Percentiles rank a stretch among this genome's conserved stretches.
Conservation (phyloP, 2,329 filamentous ascomycete genomes). For the Mycosphaerella arachidis region DNA sequence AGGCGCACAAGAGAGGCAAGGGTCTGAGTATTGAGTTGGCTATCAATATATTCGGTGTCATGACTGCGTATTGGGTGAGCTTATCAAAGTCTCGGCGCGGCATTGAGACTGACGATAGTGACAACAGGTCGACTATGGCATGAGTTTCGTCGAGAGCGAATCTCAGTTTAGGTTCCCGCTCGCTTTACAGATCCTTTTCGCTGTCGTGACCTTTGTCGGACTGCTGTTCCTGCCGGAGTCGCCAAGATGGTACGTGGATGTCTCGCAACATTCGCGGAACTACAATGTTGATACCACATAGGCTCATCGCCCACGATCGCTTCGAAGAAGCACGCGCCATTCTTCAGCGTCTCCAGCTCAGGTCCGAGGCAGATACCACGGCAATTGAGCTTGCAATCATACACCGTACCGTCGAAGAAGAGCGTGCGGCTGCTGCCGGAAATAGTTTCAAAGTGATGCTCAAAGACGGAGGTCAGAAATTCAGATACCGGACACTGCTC, state of each 20-base stretch:
- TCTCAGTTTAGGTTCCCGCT: constrained; percentile 46
- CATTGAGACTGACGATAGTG: constrained; percentile 6
- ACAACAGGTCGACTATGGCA: constrained; percentile 34
- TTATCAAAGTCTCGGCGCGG: constrained; percentile 3
- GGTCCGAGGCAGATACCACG: constrained; percentile 12
- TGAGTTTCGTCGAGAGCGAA: constrained; percentile 29
- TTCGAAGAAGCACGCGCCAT: constrained; percentile 32
- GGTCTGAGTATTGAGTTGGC: constrained; percentile 25
- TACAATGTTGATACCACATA: too few species aligned
- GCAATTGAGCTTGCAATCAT: constrained; percentile 35
- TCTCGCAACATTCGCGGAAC: too few species aligned
- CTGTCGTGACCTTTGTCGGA: constrained; percentile 40
- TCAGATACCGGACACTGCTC: constrained; percentile 33
- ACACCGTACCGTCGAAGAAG: constrained; percentile 6
- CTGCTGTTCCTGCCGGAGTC: constrained; percentile 45
- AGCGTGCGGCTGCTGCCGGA: constrained; percentile 16
- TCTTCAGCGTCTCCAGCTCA: not conserved
- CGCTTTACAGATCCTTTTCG: constrained; percentile 51
- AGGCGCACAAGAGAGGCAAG: constrained; percentile 39
- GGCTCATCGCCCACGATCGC: constrained; percentile 12
- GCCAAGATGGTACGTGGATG: constrained; percentile 37
- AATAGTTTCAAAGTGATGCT: constrained; percentile 34
- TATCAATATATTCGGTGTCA: constrained; percentile 36
- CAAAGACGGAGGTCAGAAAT: constrained; percentile 43
- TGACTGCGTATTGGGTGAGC: constrained; percentile 9